phyloP scores from a whole-genome alignment of 2,329 filamentous ascomycete species.

The Niveomyces coronatus region DNA sequence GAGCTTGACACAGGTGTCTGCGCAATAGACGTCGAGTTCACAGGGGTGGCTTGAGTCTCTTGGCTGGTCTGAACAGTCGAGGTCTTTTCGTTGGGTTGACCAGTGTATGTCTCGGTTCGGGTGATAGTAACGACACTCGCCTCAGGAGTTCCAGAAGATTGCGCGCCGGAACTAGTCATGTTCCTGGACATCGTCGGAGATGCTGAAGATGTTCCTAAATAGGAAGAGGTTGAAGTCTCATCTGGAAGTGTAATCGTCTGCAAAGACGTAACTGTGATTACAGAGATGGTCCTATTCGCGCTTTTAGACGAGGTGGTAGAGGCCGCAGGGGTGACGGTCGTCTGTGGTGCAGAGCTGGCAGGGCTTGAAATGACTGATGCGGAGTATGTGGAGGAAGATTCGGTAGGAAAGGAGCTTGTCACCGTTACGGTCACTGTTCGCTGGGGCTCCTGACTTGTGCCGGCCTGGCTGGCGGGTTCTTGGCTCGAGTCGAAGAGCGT shows the following conservation, averaged over 20 bases:
- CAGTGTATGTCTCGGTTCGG: constrained; percentile 1
- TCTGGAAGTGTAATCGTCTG: constrained; percentile 2
- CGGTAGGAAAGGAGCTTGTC: constrained; percentile 1
- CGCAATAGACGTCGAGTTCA: constrained; percentile 2
- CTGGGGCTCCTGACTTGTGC: neutral
- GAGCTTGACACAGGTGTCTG: neutral
- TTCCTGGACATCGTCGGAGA: neutral
- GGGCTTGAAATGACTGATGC: neutral
- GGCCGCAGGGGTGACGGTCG: neutral
- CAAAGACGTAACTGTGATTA: constrained; percentile 4
- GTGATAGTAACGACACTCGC: constrained; percentile 4
- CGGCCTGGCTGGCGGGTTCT: constrained; percentile 1
- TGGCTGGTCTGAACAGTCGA: neutral
- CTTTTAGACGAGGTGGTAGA: neutral
- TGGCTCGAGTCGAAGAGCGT: neutral
- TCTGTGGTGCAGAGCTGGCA: neutral
- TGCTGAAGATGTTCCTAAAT: neutral
- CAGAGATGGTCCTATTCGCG: neutral
- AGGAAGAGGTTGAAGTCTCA: neutral
- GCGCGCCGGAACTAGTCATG: neutral
- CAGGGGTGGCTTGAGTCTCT: neutral
- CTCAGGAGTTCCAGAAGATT: neutral
- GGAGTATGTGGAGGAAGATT: neutral
- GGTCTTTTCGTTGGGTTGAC: neutral
- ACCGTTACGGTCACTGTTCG: constrained; percentile 5